These are phyloP conservation scores for Berberis vulgaris DNA, from an alignment of 164 flowering plant species.

Conservation along the genomic window DNA sequence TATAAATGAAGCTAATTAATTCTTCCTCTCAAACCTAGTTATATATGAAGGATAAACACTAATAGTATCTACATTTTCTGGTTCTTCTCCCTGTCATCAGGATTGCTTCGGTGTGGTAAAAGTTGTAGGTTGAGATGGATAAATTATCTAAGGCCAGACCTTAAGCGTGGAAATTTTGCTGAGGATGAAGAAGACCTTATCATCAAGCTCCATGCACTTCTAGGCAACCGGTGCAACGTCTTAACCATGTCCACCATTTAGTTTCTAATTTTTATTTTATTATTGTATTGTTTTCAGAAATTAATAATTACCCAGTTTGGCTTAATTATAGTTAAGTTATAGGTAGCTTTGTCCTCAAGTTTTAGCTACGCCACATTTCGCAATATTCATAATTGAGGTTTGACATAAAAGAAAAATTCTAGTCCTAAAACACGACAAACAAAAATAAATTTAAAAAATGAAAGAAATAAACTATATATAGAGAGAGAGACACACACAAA, in stretches of 20 bases:
- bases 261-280: too few relatives aligned
- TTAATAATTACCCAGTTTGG: too few relatives aligned
- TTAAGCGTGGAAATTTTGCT: conserved; percentile 55
- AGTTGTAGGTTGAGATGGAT: conserved; percentile 68
- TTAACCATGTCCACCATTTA: neutral
- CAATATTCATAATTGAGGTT: too few relatives aligned
- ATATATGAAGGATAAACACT: neutral
- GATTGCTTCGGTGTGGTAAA: conserved; percentile 60
- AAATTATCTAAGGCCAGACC: conserved; percentile 60
- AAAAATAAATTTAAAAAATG: too few relatives aligned
- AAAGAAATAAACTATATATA: too few relatives aligned
- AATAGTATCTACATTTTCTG: neutral
- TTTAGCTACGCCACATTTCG: too few relatives aligned
- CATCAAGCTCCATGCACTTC: conserved; percentile 70
- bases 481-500: too few relatives aligned
- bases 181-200: conserved; percentile 78
- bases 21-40: neutral
- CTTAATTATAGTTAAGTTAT: too few relatives aligned
- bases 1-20: neutral
- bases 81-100: conserved; percentile 15
- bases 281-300: too few relatives aligned
- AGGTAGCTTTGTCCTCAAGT: too few relatives aligned
- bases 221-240: conserved; percentile 48
- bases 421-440: too few relatives aligned
- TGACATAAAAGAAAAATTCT: too few relatives aligned